A percentile compares a stretch with the other conserved stretches of the same genome.
Conservation (phyloP, 257 asterid genomes). For the Vinca minor region DNA sequence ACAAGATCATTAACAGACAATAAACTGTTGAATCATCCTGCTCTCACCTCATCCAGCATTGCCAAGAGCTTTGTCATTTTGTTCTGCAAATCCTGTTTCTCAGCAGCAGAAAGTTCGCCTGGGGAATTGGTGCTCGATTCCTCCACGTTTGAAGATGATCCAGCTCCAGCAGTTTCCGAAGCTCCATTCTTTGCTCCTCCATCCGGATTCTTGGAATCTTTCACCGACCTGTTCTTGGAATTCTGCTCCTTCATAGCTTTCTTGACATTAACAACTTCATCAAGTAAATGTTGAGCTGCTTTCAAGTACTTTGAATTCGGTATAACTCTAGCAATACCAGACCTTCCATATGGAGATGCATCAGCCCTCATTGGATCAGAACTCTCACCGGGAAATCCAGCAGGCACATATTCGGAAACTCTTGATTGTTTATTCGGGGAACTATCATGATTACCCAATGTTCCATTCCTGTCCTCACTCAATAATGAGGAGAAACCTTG, state of each 20-base stretch:
- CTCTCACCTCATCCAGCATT: constrained; percentile 77
- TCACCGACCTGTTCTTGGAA: constrained; percentile 24
- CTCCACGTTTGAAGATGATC: constrained; percentile 25
- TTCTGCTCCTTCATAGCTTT: constrained; percentile 47
- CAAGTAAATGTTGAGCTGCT: constrained; percentile 67
- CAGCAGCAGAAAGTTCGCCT: constrained; percentile 52
- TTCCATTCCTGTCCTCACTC: constrained; percentile 30
- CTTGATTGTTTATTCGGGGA: constrained; percentile 37
- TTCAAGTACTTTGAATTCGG: constrained; percentile 63
- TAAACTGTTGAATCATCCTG: background rate
- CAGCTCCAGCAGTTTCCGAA: constrained; percentile 32
- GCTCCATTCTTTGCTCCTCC: constrained; percentile 34
- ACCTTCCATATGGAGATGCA: constrained; percentile 35
- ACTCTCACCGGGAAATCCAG: constrained; percentile 23
- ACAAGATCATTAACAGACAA: background rate
- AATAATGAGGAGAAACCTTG: constrained; percentile 34
- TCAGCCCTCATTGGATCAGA: constrained; percentile 27
- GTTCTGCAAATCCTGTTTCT: constrained; percentile 67
- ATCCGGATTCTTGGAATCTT: constrained; percentile 31
- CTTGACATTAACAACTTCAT: constrained; percentile 73
- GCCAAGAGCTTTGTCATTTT: constrained; percentile 62
- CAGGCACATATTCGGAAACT: constrained; percentile 27
- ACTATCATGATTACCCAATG: constrained; percentile 33
- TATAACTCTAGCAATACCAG: constrained; percentile 33
- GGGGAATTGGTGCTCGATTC: constrained; percentile 27